Evolutionary conservation across 148 eudicot species (phyloP).

Genomic region (Mesembryanthemum crystallinum): DNA sequence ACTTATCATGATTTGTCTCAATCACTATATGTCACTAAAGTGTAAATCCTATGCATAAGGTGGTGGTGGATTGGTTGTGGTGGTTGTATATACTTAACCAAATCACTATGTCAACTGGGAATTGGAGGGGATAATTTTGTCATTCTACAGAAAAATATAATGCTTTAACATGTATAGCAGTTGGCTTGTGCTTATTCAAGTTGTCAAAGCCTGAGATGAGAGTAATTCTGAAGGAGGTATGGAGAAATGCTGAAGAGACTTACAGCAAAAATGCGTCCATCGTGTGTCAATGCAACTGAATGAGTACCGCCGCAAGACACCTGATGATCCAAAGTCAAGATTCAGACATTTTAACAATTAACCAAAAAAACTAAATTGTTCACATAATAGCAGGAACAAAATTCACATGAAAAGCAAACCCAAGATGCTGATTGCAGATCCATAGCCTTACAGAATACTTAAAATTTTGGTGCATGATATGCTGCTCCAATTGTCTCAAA

Average conservation of each 20-base stretch:
- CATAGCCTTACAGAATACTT: background rate
- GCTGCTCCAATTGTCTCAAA: background rate
- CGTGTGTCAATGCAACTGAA: slow-evolving; percentile 89
- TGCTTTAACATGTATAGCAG: background rate
- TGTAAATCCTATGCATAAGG: too few species aligned
- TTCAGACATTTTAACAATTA: background rate
- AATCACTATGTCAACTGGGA: too few species aligned
- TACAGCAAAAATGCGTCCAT: slow-evolving; percentile 86
- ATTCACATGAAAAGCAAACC: background rate
- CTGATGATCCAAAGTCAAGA: slow-evolving; percentile 31
- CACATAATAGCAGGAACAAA: background rate
- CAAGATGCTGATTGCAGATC: background rate
- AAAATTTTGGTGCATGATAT: background rate
- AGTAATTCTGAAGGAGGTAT: background rate
- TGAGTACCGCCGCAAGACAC: slow-evolving; percentile 99
- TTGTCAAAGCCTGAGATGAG: too few species aligned
- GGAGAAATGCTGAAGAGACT: slow-evolving; percentile 25
- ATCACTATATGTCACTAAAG: too few species aligned
- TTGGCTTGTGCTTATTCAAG: background rate
- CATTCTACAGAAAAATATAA: too few species aligned
- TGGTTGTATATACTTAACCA: too few species aligned
- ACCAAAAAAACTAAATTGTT: background rate
- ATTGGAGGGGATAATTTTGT: too few species aligned
- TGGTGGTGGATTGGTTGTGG: too few species aligned
- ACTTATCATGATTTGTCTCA: too few species aligned